Base-by-base conservation (phyloP, 2,329 filamentous ascomycete species). In the Chrysoporthe puriensis region DNA sequence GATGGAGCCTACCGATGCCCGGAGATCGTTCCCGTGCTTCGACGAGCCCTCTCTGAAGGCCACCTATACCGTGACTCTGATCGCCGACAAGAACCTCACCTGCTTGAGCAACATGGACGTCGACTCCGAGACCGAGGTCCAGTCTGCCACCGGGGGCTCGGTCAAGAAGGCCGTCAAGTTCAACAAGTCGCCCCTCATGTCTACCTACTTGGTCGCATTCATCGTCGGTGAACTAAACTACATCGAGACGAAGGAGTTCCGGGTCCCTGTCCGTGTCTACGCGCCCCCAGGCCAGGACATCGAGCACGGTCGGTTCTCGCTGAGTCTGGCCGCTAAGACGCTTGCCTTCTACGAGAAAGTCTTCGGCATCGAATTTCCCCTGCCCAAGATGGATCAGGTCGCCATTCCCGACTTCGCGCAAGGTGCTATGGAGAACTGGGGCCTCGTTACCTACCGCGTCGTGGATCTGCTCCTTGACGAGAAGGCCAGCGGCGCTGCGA, bases 371-470 rank as follows among this genome's bases (percentile, higher is more conserved):
- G 84, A 91, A 43, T 97, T 96, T 76, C 93, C 93, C 7, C 83
- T 97, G 54, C 93, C 93, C 63, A 97, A 97, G 86, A 96, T 97
- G 92, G 93, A 97, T 79, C 96, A 97, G 91, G 90, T 97, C 73
- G 94, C 95, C 57, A 94, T 98, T 76, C 95, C 95, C 18, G 95
- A 98, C 77, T 98, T 98, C 77, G 93, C 93, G 62, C 93, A 94
- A 61, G 95, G 95, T 70, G 95, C 94, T 69, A 97, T 98, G 94
- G 94, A 98, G 85, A 98, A 98, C 79, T 98, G 95, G 95, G 95
- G 95, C 76, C 84, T 98, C 63, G 89, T 98, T 73, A 98, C 95
- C 7, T 98, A 97, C 82, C 91, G 95, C 72, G 92, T 97, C 32
- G 94, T 97, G 44, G 93, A 96, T 76, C 80, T 98, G 59, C 86